These are phyloP conservation scores for Umbelopsis sp. DNA, from an alignment of 371 early-diverging fungal genomes.

Conservation along the genomic window DNA sequence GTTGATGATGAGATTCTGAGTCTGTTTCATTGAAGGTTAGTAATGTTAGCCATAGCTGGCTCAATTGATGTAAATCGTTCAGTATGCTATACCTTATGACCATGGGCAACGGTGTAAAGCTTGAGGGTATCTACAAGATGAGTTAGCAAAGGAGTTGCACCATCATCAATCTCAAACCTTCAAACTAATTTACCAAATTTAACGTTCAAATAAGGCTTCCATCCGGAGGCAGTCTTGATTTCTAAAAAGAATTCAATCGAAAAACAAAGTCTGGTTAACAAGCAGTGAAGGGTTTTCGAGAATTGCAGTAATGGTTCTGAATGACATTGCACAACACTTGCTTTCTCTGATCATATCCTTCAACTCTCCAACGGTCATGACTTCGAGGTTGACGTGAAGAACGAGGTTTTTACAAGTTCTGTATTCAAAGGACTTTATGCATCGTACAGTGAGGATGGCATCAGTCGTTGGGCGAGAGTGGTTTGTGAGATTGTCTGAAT, in stretches of 20 bases:
- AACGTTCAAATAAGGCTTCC: constrained; percentile 74
- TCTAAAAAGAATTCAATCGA: constrained; percentile 38
- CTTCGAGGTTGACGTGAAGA: constrained; percentile 68
- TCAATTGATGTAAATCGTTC: too few relatives aligned
- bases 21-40: constrained; percentile 28
- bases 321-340: constrained; percentile 36
- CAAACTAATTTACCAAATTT: constrained; percentile 57
- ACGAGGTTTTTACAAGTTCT: constrained; percentile 85
- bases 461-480: constrained; percentile 57
- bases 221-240: constrained; percentile 65
- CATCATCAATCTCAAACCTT: background rate
- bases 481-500: constrained; percentile 46
- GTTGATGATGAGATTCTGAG: constrained; percentile 86
- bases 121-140: constrained; percentile 74
- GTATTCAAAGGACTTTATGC: constrained; percentile 91
- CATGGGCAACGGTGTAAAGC: constrained; percentile 85
- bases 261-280: too few relatives aligned
- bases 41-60: too few relatives aligned
- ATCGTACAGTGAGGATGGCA: constrained; percentile 79
- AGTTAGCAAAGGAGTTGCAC: background rate
- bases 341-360: constrained; percentile 67
- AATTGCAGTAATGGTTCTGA: background rate
- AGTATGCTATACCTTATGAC: constrained; percentile 67
- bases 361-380: constrained; percentile 73
- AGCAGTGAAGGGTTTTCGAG: background rate